These are phyloP conservation scores for Exserohilum rostratum DNA, from an alignment of 2,329 filamentous ascomycete species.

Conservation along the genomic window DNA sequence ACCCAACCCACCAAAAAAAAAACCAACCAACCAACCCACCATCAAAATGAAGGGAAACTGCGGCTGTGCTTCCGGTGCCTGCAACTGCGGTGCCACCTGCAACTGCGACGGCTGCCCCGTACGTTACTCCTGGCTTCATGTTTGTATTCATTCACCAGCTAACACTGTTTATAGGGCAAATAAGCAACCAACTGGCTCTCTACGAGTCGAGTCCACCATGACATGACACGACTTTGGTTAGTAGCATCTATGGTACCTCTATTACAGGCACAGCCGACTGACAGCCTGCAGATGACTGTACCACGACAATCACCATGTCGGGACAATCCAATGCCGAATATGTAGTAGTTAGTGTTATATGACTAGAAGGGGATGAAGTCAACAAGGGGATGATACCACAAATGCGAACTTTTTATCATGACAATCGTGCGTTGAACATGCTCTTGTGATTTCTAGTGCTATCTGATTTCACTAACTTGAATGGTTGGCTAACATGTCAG, in stretches of 20 bases:
- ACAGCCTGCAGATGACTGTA: slow-evolving; percentile 1
- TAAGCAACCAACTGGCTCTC: slow-evolving; percentile 10
- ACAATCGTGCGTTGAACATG: neutral
- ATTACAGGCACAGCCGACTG: neutral
- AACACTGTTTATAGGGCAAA: slow-evolving; percentile 19
- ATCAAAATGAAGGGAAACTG: slow-evolving; percentile 31
- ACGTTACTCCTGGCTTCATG: slow-evolving; percentile 5
- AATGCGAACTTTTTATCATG: neutral
- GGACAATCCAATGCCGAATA: neutral
- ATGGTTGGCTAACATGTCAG: no score
- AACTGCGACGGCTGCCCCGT: slow-evolving; percentile 37
- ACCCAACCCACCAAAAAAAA: slow-evolving; percentile 2
- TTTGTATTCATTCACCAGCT: neutral
- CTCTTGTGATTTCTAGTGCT: neutral
- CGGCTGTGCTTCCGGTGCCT: slow-evolving; percentile 30
- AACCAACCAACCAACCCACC: neutral
- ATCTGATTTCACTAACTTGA: no score
- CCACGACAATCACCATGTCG: neutral
- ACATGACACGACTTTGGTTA: neutral
- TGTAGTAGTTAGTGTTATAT: neutral
- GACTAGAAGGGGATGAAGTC: neutral
- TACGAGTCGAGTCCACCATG: neutral
- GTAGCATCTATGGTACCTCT: neutral
- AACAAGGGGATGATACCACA: neutral
- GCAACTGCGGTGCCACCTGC: slow-evolving; percentile 34